These are phyloP conservation scores for Ensete ventricosum DNA, from an alignment of 176 grass and related monocot species.

Conservation along the genomic window DNA sequence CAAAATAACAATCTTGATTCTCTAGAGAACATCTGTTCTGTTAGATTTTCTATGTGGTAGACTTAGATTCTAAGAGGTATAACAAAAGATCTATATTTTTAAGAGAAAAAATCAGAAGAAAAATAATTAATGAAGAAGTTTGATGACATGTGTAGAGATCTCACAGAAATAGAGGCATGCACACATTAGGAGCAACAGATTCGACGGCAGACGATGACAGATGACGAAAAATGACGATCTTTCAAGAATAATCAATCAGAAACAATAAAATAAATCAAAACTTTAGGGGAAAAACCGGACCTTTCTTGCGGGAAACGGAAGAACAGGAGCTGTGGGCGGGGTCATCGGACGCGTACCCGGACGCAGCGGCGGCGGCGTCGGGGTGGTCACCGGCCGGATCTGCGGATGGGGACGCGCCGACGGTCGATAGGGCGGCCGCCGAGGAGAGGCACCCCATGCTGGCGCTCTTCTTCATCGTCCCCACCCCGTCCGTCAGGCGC, in stretches of 20 bases:
- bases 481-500: conserved; percentile 41
- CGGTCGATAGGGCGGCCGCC: conserved; percentile 15
- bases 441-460: conserved; percentile 93
- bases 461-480: conserved; percentile 90
- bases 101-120: neutral
- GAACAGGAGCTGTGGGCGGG: conserved; percentile 68
- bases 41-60: neutral
- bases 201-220: neutral
- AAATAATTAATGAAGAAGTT: neutral
- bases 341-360: conserved; percentile 68
- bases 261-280: neutral
- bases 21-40: neutral
- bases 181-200: neutral
- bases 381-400: conserved; percentile 4
- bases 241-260: neutral
- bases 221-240: neutral
- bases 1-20: neutral
- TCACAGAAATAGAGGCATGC: neutral
- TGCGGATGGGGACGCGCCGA: conserved; percentile 25
- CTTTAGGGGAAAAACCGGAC: conserved; percentile 17
- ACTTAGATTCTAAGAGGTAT: neutral
- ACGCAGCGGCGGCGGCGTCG: neutral
- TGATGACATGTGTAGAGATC: neutral
- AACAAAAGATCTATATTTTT: neutral
- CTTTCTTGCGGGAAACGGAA: conserved; percentile 86